Evolutionary conservation across 2,329 filamentous ascomycete genomes (phyloP).

Genomic region (Fusarium coffeatum): DNA sequence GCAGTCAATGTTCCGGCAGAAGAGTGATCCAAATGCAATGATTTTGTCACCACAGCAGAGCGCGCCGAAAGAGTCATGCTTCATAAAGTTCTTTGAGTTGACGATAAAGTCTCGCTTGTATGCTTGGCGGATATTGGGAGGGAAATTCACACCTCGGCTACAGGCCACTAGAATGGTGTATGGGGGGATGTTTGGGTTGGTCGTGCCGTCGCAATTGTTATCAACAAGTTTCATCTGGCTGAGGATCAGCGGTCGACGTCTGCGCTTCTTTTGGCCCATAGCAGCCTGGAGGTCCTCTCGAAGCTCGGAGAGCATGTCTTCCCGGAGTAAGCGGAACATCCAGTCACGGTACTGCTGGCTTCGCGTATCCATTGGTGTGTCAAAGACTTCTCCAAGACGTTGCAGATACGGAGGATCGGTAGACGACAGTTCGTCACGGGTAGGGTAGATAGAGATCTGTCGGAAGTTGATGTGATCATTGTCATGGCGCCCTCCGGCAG

Average conservation of each 20-base stretch:
- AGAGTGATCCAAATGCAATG: conserved; percentile 69
- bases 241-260: conserved; percentile 56
- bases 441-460: conserved; percentile 73
- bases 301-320: conserved; percentile 77
- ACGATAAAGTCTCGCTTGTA: conserved; percentile 59
- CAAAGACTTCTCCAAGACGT: conserved; percentile 60
- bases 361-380: conserved; percentile 53
- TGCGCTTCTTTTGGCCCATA: conserved; percentile 59
- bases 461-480: conserved; percentile 75
- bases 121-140: conserved; percentile 48
- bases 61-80: conserved; percentile 71
- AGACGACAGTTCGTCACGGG: conserved; percentile 70
- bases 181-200: conserved; percentile 37
- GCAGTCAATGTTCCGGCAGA: conserved; percentile 61
- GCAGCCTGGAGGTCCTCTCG: conserved; percentile 68
- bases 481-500: conserved; percentile 76
- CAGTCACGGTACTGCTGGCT: conserved; percentile 70
- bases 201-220: conserved; percentile 51
- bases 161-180: conserved; percentile 56
- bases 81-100: conserved; percentile 63
- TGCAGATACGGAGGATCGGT: conserved; percentile 66
- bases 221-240: conserved; percentile 52
- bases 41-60: conserved; percentile 64
- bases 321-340: conserved; percentile 76
- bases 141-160: conserved; percentile 58